A percentile compares a stretch with the other conserved stretches of the same genome.
phyloP scores from a whole-genome alignment of 495 filamentous ascomycete species.

The Annulohypoxylon moriforme region DNA sequence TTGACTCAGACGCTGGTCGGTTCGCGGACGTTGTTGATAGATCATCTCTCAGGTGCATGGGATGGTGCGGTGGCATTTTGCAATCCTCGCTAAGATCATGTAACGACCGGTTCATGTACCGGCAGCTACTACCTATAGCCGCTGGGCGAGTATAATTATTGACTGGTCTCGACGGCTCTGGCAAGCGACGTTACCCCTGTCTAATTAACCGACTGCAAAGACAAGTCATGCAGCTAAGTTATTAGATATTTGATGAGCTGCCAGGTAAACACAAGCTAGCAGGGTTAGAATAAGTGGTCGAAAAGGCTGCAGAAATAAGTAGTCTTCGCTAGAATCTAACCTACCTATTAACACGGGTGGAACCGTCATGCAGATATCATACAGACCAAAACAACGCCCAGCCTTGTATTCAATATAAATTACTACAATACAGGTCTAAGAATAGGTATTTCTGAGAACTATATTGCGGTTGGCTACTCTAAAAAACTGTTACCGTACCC shows the following conservation, averaged over 20 bases:
- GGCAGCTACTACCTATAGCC: slow-evolving; percentile 13
- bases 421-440: neutral
- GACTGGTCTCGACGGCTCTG: neutral
- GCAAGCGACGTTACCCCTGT: slow-evolving; percentile 3
- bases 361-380: neutral
- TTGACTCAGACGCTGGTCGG: neutral
- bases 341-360: neutral
- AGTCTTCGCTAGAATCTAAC: neutral
- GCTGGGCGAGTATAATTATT: slow-evolving; percentile 15
- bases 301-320: neutral
- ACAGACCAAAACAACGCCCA: neutral
- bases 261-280: slow-evolving; percentile 3
- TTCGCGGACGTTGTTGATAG: slow-evolving; percentile 16
- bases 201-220: slow-evolving; percentile 18
- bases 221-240: slow-evolving; percentile 8
- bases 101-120: slow-evolving; percentile 23
- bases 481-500: slow-evolving; percentile 2
- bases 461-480: neutral
- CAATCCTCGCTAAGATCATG: slow-evolving; percentile 23
- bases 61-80: slow-evolving; percentile 11
- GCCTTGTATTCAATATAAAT: neutral
- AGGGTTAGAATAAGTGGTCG: neutral
- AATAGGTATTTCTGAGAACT: neutral
- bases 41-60: slow-evolving; percentile 23
- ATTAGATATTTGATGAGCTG: slow-evolving; percentile 1